Evolutionary conservation across 2,329 filamentous ascomycete genomes (phyloP), one percentile per base, ranked within the genome.

Genomic region (Aspergillus aculeatus): DNA sequence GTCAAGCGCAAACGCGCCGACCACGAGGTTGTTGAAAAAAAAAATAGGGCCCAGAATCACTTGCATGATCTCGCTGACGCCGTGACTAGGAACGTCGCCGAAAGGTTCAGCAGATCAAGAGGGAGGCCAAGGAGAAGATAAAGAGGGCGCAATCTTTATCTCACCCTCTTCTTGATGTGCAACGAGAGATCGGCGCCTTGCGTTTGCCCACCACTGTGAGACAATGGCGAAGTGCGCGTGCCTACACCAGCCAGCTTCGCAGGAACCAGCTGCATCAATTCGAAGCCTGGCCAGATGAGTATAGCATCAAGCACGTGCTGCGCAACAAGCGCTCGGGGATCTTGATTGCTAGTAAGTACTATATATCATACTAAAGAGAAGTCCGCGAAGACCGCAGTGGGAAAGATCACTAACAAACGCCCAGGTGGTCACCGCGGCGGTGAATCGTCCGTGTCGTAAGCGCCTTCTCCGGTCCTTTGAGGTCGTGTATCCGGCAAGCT

Each of bases 1-100:
- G 83, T 89, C 58, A 87, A 85, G 73, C 80, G 79, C 64, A 84
- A 84, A 55, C 81, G 81, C 61, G 62, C 77, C 3, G 77, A 83
- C 32, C 77, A 82, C 38, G 71, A 77, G 56, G 72, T 71, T 47
- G 49, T 52, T n/a, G n/a, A n/a, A n/a, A 16, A 35, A 38, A 29
- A 38, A 10, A 29, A 35, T 21, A 26, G 12, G 12, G 31, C 24
- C 38, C n/a, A 12, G 38, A 47, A 38, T 14, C 21, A 19, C 35
- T n/a, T 44, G 19, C n/a, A 38, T 50, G 14, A 24, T 21, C 26
- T 29, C 19, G 47, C 66, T 60, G 29, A 67, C 47, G 29, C 50
- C n/a, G 29, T 32, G 19, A 9, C 38, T 58, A 77, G 73, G 71
- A 71, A 61, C 66, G 69, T 5, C 60, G 74, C 58, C 66, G 65